A percentile compares a stretch with the other conserved stretches of the same genome.
These are phyloP conservation scores for Claviceps africana DNA, from an alignment of 2,329 filamentous ascomycete genomes.

Conservation along the genomic window DNA sequence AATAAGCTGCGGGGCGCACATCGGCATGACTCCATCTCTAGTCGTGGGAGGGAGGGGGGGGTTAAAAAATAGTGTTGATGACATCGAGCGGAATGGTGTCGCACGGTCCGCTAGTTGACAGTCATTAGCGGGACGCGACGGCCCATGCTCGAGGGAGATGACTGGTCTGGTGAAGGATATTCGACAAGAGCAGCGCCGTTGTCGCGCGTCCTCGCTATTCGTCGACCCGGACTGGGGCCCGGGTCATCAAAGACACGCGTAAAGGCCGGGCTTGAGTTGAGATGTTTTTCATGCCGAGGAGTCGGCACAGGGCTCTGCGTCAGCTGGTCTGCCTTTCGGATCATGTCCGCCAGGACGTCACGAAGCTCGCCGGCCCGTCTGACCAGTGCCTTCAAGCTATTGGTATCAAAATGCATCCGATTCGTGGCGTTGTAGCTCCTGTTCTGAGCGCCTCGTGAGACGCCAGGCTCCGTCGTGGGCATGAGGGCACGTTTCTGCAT, in stretches of 20 bases:
- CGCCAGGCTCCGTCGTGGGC: slow-evolving; percentile 19
- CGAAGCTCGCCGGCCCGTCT: slow-evolving; percentile 46
- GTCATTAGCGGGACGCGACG: slow-evolving; percentile 52
- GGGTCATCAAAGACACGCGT: slow-evolving; percentile 53
- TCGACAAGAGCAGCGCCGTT: slow-evolving; percentile 35
- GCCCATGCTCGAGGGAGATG: slow-evolving; percentile 34
- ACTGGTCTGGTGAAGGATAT: slow-evolving; percentile 35
- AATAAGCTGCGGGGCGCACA: neutral
- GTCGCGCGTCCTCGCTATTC: slow-evolving; percentile 37
- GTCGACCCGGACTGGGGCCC: slow-evolving; percentile 35
- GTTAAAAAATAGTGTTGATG: neutral
- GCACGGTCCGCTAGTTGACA: slow-evolving; percentile 28
- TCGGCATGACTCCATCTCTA: neutral
- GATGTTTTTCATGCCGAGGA: slow-evolving; percentile 28
- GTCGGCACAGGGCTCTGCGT: slow-evolving; percentile 41
- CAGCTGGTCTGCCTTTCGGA: slow-evolving; percentile 45
- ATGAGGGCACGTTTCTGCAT: slow-evolving; percentile 42
- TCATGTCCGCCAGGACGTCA: slow-evolving; percentile 43
- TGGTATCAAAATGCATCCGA: slow-evolving; percentile 51
- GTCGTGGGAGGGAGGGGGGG: neutral
- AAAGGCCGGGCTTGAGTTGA: slow-evolving; percentile 52
- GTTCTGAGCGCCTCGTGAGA: slow-evolving; percentile 16
- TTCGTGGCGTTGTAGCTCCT: slow-evolving; percentile 27
- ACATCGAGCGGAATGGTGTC: neutral
- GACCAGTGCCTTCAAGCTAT: slow-evolving; percentile 52